Percentiles rank a stretch among this genome's conserved stretches.
Conservation (phyloP, 1,284 basidiomycete species). For the Neonothopanus nambi region DNA sequence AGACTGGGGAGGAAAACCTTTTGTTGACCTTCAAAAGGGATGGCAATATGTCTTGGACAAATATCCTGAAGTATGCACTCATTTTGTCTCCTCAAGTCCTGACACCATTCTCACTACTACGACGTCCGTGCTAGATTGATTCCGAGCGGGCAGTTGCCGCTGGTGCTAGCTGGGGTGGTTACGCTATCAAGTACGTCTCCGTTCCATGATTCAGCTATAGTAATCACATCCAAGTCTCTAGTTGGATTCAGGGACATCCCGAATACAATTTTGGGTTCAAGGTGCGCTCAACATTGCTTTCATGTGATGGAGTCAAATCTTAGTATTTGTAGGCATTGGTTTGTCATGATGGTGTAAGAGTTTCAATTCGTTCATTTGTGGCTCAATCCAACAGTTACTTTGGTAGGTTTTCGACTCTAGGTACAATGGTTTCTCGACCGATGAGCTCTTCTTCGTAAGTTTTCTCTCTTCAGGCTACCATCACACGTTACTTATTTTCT, state of each 20-base stretch:
- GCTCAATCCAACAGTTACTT: conserved; percentile 3
- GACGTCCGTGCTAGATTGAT: conserved; percentile 62
- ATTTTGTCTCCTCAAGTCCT: background rate
- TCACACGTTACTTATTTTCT: background rate
- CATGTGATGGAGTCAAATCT: background rate
- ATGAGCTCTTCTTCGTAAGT: conserved; percentile 84
- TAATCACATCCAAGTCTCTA: conserved; percentile 31
- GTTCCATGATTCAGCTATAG: background rate
- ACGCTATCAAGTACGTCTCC: conserved; percentile 72
- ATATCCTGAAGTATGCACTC: conserved; percentile 64
- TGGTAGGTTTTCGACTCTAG: conserved; percentile 65
- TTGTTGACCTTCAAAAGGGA: conserved; percentile 76
- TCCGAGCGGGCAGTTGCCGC: conserved; percentile 77
- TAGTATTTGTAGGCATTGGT: conserved; percentile 61
- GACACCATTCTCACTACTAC: background rate
- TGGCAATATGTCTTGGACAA: conserved; percentile 70
- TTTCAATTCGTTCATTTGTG: conserved; percentile 8
- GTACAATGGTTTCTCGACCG: conserved; percentile 79
- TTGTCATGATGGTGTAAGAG: conserved; percentile 81
- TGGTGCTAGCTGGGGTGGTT: conserved; percentile 82
- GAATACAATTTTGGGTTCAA: conserved; percentile 86
- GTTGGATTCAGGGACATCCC: conserved; percentile 94
- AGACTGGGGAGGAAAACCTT: conserved; percentile 88
- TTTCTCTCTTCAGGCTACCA: background rate
- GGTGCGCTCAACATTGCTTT: conserved; percentile 21